Evolutionary conservation across 1,284 basidiomycete genomes (phyloP).

Genomic region (Trichosporon coremiiforme): DNA sequence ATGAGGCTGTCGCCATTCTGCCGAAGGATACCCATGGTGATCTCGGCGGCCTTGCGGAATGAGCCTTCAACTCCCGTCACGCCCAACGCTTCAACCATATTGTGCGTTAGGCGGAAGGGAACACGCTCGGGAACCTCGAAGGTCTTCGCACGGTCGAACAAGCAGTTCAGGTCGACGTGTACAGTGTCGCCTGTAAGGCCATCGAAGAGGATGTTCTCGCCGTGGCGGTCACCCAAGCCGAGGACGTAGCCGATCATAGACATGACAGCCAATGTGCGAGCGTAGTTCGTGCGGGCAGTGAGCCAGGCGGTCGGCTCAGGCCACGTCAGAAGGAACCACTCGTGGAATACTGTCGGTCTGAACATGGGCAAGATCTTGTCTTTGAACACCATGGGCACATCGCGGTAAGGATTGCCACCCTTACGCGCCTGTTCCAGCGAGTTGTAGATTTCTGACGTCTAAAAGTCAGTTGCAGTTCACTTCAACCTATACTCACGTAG

Average conservation of each 20-base stretch:
- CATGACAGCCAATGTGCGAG: constrained; percentile 93
- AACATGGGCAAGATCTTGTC: constrained; percentile 67
- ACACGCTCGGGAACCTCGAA: constrained; percentile 91
- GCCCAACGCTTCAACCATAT: constrained; percentile 89
- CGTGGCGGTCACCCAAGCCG: constrained; percentile 67
- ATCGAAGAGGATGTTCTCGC: constrained; percentile 96
- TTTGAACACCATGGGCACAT: constrained; percentile 60
- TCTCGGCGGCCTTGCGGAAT: constrained; percentile 89
- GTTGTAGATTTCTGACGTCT: constrained; percentile 62
- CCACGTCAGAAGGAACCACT: constrained; percentile 97
- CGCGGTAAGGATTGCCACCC: constrained; percentile 1
- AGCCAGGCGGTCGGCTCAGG: constrained; percentile 97
- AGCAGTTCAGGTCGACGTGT: constrained; percentile 97
- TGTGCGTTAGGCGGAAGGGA: constrained; percentile 94
- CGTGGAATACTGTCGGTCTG: constrained; percentile 81
- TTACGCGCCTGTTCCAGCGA: constrained; percentile 56
- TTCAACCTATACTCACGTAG: constrained; percentile 63
- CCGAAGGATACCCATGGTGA: constrained; percentile 82
- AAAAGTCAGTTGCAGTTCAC: constrained; percentile 24
- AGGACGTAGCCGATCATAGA: constrained; percentile 87
- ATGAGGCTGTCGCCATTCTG: constrained; percentile 92
- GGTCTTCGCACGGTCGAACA: constrained; percentile 93
- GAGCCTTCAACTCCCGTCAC: constrained; percentile 93
- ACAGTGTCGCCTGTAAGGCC: constrained; percentile 85
- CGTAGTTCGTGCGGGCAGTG: constrained; percentile 80